These are phyloP conservation scores for Medakamo hakoo DNA, from an alignment of 139 green algal species.

Conservation along the genomic window DNA sequence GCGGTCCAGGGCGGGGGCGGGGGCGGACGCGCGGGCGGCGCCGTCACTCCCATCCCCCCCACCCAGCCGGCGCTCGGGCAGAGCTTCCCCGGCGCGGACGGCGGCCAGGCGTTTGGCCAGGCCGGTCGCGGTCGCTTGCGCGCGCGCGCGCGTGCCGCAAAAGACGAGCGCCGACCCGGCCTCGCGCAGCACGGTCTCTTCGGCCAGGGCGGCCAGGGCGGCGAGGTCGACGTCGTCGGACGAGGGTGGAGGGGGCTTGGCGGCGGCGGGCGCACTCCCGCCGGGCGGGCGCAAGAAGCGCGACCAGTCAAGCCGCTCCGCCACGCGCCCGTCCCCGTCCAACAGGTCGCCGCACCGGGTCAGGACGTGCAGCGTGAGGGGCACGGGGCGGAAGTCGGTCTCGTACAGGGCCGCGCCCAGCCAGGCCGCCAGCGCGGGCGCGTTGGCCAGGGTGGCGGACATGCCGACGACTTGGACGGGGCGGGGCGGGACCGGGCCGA, in stretches of 20 bases:
- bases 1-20: constrained; percentile 6
- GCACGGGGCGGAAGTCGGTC: constrained; percentile 75
- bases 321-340: constrained; percentile 14
- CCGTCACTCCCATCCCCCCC: constrained; percentile 3
- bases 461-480: constrained; percentile 88
- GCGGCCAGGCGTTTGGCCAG: not conserved
- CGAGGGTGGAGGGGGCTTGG: no score
- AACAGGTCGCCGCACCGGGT: constrained; percentile 20
- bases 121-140: constrained; percentile 1
- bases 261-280: no score
- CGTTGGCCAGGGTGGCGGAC: constrained; percentile 86
- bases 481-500: not conserved
- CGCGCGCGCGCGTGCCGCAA: constrained; percentile 43
- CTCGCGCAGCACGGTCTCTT: no score
- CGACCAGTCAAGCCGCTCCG: constrained; percentile 23
- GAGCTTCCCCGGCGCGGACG: no score
- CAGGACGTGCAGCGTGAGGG: constrained; percentile 21
- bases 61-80: constrained; percentile 25
- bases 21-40: not conserved
- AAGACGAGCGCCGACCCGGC: constrained; percentile 64
- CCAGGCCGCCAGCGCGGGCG: constrained; percentile 60
- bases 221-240: constrained; percentile 32
- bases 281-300: no score
- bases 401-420: constrained; percentile 66
- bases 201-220: constrained; percentile 36